phyloP scores from a whole-genome alignment of 2,329 filamentous ascomycete genomes.

The Aureobasidium sp. region DNA sequence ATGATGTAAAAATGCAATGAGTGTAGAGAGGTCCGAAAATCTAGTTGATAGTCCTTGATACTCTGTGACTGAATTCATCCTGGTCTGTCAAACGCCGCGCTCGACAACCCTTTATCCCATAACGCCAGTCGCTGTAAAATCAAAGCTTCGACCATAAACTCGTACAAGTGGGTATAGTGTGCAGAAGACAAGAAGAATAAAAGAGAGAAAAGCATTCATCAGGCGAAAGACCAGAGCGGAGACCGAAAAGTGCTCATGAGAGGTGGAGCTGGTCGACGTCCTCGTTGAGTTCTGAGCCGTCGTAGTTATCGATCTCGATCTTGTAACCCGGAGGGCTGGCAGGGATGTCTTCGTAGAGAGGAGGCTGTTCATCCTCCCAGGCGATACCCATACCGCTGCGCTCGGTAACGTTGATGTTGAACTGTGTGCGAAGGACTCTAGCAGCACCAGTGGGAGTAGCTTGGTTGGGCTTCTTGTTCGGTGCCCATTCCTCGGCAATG shows the following conservation, averaged over 20 bases:
- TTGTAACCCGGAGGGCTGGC: conserved; percentile 63
- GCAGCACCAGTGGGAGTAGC: conserved; percentile 84
- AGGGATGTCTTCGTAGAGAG: conserved; percentile 89
- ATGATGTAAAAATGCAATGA: conserved; percentile 1
- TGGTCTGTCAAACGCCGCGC: conserved; percentile 1
- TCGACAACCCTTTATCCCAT: neutral
- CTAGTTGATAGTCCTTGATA: conserved; percentile 3
- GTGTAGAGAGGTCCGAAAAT: neutral
- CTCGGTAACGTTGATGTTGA: conserved; percentile 74
- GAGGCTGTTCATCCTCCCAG: conserved; percentile 94
- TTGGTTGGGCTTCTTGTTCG: conserved; percentile 62
- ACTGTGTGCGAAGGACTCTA: conserved; percentile 86
- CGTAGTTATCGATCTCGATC: conserved; percentile 39
- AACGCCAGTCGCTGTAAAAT: conserved; percentile 3
- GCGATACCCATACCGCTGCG: conserved; percentile 80
- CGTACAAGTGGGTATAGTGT: conserved; percentile 14
- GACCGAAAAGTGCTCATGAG: conserved; percentile 12
- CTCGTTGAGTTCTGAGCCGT: conserved; percentile 39
- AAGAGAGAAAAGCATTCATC: neutral
- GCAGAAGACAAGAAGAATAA: neutral
- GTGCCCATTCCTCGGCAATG: conserved; percentile 79
- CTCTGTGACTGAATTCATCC: neutral
- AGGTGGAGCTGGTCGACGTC: conserved; percentile 41
- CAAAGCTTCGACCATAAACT: conserved; percentile 10
- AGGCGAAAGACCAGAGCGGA: neutral